Evolutionary conservation across 345 rosid genomes (phyloP), one percentile per base, ranked within the genome.

Genomic region (Brassica juncea): DNA sequence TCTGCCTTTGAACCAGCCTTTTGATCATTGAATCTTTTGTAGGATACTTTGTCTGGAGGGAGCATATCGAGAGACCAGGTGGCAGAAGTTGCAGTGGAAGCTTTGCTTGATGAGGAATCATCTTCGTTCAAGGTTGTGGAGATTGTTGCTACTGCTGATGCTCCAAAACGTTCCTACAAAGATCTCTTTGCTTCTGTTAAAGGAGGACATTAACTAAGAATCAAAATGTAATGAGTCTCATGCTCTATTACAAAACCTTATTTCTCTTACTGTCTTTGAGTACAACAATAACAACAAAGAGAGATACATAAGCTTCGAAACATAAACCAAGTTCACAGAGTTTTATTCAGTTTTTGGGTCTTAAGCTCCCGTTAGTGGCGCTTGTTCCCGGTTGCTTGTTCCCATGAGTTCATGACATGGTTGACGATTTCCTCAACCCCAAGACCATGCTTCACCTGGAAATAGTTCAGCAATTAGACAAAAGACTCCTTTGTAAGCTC

Each of bases 71-170:
- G 97, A 82, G 97, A 90, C 80, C 85, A 81, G 77, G 97, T 92
- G 8, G 97, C 97, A 1, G 93, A 92, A 84, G 93, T 88, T 74
- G 90, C 97, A 12, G 91, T 92, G 12, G 92, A 91, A 86, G 92
- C 97, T 62, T 73, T 94, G 68, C 61, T 80, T 39, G 78, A 76
- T 54, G 91, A 89, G 0, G 93, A 92, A 86, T 84, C 97, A 58
- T 84, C 97, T 44, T 81, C 84, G 31, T 94, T 81, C 87, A 88
- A 92, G 83, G 93, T 92, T 39, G 90, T 91, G 34, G 97, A 94
- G 89, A 89, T 89, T 7, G 84, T 92, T 23, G 87, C 98, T 55
- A 92, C 92, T 1, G 23, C 80, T 2, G 90, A 88, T 39, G 93
- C 93, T 75, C 97, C 88, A 2, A 83, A 89, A 76, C 88, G 83